Evolutionary conservation across 2,329 filamentous ascomycete species (phyloP), one percentile per base, ranked within the genome.

Genomic region (Colletotrichum coccodes): DNA sequence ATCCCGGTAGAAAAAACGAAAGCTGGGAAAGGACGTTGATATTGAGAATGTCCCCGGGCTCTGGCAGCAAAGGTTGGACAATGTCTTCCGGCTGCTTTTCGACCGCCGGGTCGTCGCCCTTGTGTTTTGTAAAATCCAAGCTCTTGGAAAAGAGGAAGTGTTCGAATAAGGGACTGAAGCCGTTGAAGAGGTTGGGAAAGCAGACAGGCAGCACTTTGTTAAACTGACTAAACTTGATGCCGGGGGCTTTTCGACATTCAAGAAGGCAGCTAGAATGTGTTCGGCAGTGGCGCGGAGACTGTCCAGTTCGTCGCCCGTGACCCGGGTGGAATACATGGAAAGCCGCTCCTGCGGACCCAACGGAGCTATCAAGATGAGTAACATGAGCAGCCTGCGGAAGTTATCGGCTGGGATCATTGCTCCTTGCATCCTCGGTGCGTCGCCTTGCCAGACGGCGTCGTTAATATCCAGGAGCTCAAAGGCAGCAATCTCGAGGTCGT

Each of bases 141-240:
- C 91, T 90, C 73, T 90, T 91, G 30, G 90, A 91, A 73, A 94
- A 94, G 30, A 94, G 84, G 72, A 94, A 94, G 75, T 91, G 90
- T 72, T 93, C 91, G 76, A 94, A 94, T 1, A 94, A 80, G 1
- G 89, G 85, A 70, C 87, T 89, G 71, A 94, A 86, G 0, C 91
- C 90, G 60, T 86, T 82, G 75, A 94, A 93, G 1, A 94, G 79
- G 73, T 89, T 89, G 1, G 91, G 91, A 60, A 91, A 84, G 52
- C 87, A 87, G 36, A 84, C 80, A 11, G 89, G 86, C 62, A 92
- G 81, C 36, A 91, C 84, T 6, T 81, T 80, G 75, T 87, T 85
- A 79, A 92, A 93, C 44, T 87, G 87, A 53, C 81, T 80, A 72
- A 89, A 91, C 68, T 84, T 88, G 72, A 93, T 86, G 5, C 89